These are phyloP conservation scores for Eurotiales sp. DNA, from an alignment of 2,329 filamentous ascomycete species.

Conservation along the genomic window DNA sequence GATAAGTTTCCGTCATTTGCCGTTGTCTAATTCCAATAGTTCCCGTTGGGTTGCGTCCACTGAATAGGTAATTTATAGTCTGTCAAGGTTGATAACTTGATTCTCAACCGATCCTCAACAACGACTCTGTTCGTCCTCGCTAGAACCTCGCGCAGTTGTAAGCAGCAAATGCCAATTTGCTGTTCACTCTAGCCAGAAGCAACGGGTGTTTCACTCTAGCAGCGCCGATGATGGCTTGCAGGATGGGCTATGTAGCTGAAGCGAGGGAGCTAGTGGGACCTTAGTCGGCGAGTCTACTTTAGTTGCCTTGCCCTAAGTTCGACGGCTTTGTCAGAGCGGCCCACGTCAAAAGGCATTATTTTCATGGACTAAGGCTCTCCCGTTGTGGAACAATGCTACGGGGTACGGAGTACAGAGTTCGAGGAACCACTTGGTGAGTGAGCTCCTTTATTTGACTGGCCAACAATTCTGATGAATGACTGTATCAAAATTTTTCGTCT, in stretches of 20 bases:
- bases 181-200: background rate
- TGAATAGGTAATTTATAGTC: background rate
- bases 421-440: slow-evolving; percentile 4
- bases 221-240: background rate
- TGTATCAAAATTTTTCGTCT: slow-evolving; percentile 1
- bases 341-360: background rate
- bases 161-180: background rate
- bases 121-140: too few relatives aligned
- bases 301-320: slow-evolving; percentile 5
- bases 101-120: too few relatives aligned
- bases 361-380: background rate
- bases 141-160: too few relatives aligned
- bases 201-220: background rate
- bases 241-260: slow-evolving; percentile 10
- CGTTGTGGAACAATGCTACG: background rate
- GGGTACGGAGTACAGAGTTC: background rate
- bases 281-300: slow-evolving; percentile 7
- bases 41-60: background rate
- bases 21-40: slow-evolving; percentile 1
- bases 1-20: slow-evolving; percentile 11
- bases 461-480: background rate
- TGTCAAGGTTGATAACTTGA: too few relatives aligned
- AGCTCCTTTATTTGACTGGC: background rate
- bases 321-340: background rate
- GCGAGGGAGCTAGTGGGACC: slow-evolving; percentile 6